Conservation (phyloP, 768 basidiomycete genomes). For the Mycena latifolia region DNA sequence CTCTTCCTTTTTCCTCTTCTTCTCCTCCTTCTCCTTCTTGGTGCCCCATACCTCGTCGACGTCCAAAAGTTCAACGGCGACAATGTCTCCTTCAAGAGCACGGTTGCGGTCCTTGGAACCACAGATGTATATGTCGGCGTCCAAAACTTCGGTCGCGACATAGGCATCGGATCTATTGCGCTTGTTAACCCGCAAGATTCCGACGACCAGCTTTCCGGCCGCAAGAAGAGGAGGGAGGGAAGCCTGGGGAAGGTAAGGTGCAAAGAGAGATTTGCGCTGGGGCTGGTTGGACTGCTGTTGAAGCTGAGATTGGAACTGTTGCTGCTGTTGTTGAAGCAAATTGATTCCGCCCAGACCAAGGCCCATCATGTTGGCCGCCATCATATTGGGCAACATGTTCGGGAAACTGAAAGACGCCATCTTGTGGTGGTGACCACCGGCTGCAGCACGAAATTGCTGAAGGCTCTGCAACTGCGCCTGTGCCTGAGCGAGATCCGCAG, state of each 20-base stretch:
- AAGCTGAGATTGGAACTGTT: slow-evolving; percentile 95
- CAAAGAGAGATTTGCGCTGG: slow-evolving; percentile 98
- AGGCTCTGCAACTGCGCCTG: slow-evolving; percentile 97
- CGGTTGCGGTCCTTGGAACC: slow-evolving; percentile 99
- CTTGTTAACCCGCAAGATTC: slow-evolving; percentile 97
- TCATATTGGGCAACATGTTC: slow-evolving; percentile 97
- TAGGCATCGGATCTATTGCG: slow-evolving; percentile 99
- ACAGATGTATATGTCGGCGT: slow-evolving; percentile 99
- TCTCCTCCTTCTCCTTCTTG: slow-evolving; percentile 99
- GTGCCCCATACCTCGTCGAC: slow-evolving; percentile 99
- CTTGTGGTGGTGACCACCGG: slow-evolving; percentile 95
- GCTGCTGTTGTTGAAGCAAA: slow-evolving; percentile 92
- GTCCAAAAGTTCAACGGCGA: slow-evolving; percentile 97
- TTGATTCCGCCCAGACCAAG: slow-evolving; percentile 85
- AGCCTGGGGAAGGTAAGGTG: slow-evolving; percentile 98
- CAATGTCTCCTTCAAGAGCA: slow-evolving; percentile 97
- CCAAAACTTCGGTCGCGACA: slow-evolving; percentile 96
- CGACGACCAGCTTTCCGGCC: slow-evolving; percentile 97
- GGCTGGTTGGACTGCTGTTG: slow-evolving; percentile 94
- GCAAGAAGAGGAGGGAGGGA: slow-evolving; percentile 96
- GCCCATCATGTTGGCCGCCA: slow-evolving; percentile 98
- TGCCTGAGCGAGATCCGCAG: slow-evolving; percentile 93
- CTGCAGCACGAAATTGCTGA: slow-evolving; percentile 96
- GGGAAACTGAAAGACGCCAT: slow-evolving; percentile 99
- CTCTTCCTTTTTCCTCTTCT: slow-evolving; percentile 99